A percentile compares a stretch with the other conserved stretches of the same genome.
phyloP scores from a whole-genome alignment of 179 eudicot genomes.

The Vitellaria paradoxa region DNA sequence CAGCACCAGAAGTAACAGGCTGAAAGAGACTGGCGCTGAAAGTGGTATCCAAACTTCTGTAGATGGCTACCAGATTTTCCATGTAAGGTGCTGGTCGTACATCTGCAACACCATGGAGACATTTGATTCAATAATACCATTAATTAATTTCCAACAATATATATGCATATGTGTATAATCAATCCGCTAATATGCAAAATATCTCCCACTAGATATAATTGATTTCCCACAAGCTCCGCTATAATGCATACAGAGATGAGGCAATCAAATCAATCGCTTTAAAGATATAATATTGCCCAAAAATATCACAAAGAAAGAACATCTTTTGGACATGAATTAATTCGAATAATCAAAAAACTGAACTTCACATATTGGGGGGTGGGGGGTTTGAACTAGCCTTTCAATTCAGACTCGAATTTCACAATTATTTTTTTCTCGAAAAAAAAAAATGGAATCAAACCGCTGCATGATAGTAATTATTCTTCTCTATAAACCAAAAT shows the following conservation, averaged over 20 bases:
- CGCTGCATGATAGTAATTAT: not conserved
- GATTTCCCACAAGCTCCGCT: not conserved
- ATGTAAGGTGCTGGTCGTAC: conserved; percentile 64
- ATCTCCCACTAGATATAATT: not conserved
- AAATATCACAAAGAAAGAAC: not conserved
- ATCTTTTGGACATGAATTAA: not conserved
- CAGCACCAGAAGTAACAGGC: conserved; percentile 40
- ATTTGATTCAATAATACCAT: not conserved
- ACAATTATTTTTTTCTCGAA: not conserved
- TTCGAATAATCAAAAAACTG: not conserved
- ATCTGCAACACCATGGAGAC: conserved; percentile 47
- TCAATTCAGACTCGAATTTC: not conserved
- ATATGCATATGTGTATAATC: not conserved
- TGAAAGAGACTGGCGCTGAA: conserved; percentile 44
- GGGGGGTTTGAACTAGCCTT: not conserved
- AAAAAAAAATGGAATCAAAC: not conserved
- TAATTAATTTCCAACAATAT: no score
- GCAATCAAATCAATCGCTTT: conserved; percentile 1
- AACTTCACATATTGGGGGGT: no score
- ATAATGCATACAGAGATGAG: not conserved
- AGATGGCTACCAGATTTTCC: conserved; percentile 66
- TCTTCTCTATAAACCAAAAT: not conserved
- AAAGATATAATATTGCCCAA: not conserved
- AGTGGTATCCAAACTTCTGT: conserved; percentile 58
- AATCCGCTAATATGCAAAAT: not conserved